A percentile compares a stretch with the other conserved stretches of the same genome.
Conservation (phyloP, 176 grass and related monocot genomes). For the Urochloa ruziziensis region DNA sequence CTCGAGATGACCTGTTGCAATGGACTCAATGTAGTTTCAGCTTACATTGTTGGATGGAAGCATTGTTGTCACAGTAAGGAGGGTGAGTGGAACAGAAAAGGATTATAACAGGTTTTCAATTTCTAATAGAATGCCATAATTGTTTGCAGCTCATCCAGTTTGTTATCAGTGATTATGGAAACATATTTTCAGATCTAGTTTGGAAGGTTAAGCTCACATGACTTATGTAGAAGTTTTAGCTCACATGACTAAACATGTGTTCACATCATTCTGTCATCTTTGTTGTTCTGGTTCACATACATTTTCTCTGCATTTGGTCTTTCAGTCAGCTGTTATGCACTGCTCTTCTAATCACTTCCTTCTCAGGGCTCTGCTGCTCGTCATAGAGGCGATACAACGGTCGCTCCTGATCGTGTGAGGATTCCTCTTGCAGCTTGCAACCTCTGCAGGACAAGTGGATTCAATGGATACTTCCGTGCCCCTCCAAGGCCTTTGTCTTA, state of each 20-base stretch:
- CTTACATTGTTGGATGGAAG: neutral
- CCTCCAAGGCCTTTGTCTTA: constrained; percentile 77
- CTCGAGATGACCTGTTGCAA: neutral
- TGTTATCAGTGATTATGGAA: neutral
- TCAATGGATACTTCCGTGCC: constrained; percentile 42
- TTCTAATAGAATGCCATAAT: neutral
- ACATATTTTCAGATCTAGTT: neutral
- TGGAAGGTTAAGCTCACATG: constrained; percentile 18
- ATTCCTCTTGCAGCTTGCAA: constrained; percentile 15
- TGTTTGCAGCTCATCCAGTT: neutral
- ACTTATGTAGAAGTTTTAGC: constrained; percentile 23
- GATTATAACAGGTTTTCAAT: neutral
- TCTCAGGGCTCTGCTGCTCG: constrained; percentile 43
- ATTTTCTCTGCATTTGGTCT: neutral
- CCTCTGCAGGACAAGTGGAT: constrained; percentile 19
- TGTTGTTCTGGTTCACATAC: neutral
- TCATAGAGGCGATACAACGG: constrained; percentile 49
- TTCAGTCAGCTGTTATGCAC: neutral
- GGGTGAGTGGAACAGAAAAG: neutral
- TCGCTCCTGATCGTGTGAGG: constrained; percentile 50
- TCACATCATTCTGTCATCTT: neutral
- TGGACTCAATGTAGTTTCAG: neutral
- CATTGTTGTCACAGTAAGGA: neutral
- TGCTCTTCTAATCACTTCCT: constrained; percentile 10
- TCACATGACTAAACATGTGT: neutral